Base-by-base conservation (phyloP, 2,329 filamentous ascomycete genomes). In the Calonectria ilicicola region DNA sequence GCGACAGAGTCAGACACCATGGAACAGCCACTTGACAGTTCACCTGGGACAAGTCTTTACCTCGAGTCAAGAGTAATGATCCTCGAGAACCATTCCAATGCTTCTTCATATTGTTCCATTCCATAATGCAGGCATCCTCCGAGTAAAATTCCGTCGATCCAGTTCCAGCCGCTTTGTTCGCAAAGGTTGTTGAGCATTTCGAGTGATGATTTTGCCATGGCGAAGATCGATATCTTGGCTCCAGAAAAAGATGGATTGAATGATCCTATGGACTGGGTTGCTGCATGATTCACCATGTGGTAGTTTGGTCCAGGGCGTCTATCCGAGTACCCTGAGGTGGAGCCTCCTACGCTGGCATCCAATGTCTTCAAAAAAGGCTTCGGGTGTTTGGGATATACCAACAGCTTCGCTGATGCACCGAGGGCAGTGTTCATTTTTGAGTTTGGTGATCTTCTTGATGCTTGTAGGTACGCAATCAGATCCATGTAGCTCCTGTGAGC, bases 71-170 rank as follows among this genome's bases (percentile, higher is more conserved):
- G 77, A 51, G 84, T 83, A 49, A 89, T 84, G 72, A 93, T 90
- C 74, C 92, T 91, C 72, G 89, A 91, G 82, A 95, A 96, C 92
- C 93, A 95, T 72, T 92, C 89, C 58, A 94, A 83, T 19, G 94
- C 93, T 75, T 95, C 93, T 74, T 94, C 90, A 81, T 97, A 98
- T 80, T 95, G 92, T 74, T 95, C 95, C 17, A 98, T 85, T 9
- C 94, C 96, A 85, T 98, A 98, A 63, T 96, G 93, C 70, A 99
- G 87, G 84, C 97, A 98, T 2, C 97, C 97, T 46, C 94, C 95
- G 8, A 98, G 87, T 46, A 98, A 87, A 87, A 98, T 96, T 2
- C 97, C 97, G 81, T 98, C 96, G 66, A 95, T 90, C 97, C 97
- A 99, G 78, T 92, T 90, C 94, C 95, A 97, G 12, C 89, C 89